Conservation (phyloP, 2,329 filamentous ascomycete species). For the Ceratocystis colombiana region DNA sequence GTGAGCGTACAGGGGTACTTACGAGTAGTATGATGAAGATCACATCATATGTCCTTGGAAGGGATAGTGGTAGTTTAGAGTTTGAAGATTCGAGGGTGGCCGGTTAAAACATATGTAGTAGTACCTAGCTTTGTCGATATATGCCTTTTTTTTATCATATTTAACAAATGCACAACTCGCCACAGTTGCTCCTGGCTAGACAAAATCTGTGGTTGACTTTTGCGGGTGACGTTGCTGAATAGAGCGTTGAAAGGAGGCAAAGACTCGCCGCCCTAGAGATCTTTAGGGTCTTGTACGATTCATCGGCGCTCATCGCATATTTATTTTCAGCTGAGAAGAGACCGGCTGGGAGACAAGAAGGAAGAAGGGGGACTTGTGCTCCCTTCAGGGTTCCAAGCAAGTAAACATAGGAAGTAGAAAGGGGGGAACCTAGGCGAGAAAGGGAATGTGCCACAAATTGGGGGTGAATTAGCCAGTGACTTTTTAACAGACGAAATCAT, state of each 20-base stretch:
- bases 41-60: not conserved
- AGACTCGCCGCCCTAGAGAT: not conserved
- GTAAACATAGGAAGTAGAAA: not conserved
- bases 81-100: not conserved
- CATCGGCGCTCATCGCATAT: not conserved
- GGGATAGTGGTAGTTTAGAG: not conserved
- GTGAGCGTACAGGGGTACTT: not conserved
- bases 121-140: not conserved
- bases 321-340: slow-evolving; percentile 6
- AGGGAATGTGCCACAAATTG: not conserved
- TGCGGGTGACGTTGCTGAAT: not conserved
- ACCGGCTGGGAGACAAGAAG: not conserved
- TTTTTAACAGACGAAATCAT: not conserved
- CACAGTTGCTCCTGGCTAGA: not conserved
- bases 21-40: slow-evolving; percentile 1
- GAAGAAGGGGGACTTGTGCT: not conserved
- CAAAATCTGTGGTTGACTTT: not conserved
- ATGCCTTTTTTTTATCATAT: not conserved
- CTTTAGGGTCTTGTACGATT: not conserved
- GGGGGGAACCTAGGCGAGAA: not conserved
- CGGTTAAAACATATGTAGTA: not conserved
- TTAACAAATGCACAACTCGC: not conserved
- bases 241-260: too few relatives aligned
- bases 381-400: slow-evolving; percentile 12
- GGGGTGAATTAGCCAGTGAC: not conserved